phyloP scores from a whole-genome alignment of 495 filamentous ascomycete genomes.

The Platismatia glauca region DNA sequence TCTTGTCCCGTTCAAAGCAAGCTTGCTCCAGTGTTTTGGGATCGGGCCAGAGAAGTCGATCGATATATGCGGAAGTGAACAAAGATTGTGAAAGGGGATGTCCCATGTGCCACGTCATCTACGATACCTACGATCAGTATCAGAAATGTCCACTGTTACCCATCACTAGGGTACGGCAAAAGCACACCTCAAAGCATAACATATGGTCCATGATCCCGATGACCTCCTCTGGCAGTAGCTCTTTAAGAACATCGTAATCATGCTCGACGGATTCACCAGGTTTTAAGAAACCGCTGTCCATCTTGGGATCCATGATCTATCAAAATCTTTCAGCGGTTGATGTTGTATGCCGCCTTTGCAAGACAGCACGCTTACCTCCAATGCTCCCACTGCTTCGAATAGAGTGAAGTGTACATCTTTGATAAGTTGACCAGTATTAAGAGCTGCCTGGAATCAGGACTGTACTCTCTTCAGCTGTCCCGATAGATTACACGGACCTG shows the following conservation, averaged over 20 bases:
- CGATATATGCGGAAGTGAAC: conserved; percentile 90
- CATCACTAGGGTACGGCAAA: conserved; percentile 6
- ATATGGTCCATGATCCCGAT: conserved; percentile 92
- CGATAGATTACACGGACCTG: conserved; percentile 10
- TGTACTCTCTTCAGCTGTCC: not conserved
- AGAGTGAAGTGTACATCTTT: conserved; percentile 92
- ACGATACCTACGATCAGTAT: conserved; percentile 26
- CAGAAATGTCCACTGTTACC: conserved; percentile 3
- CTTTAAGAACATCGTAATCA: conserved; percentile 67
- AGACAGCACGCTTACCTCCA: conserved; percentile 60
- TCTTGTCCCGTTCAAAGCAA: conserved; percentile 47
- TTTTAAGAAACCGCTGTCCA: conserved; percentile 83
- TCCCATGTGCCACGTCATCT: conserved; percentile 97
- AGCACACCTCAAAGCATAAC: conserved; percentile 71
- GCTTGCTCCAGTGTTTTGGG: conserved; percentile 60
- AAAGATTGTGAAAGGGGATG: conserved; percentile 90
- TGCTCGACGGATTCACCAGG: conserved; percentile 74
- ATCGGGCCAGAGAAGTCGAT: conserved; percentile 65
- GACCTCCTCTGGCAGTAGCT: conserved; percentile 67
- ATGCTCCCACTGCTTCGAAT: conserved; percentile 85
- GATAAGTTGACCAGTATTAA: conserved; percentile 71
- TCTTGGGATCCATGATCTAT: conserved; percentile 97
- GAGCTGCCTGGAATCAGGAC: conserved; percentile 39
- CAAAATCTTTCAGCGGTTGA: not conserved
- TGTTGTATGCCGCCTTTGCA: not conserved